Evolutionary conservation across 805 yeast species (phyloP), one percentile per base, ranked within the genome.

Genomic region (Yamadazyma akitaensis): DNA sequence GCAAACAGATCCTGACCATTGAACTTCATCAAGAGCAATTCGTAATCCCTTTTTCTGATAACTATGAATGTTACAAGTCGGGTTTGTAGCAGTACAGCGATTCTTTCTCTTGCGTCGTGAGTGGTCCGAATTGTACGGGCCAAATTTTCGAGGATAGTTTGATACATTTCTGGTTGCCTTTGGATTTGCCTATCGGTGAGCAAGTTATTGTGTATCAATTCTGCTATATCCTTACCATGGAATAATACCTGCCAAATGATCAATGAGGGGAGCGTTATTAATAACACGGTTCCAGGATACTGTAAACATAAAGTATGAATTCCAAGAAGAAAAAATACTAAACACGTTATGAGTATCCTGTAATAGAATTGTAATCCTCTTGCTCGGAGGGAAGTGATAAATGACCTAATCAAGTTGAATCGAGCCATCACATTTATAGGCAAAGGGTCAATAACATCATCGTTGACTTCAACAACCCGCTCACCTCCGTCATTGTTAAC

Each of bases 1-100:
- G 8, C 10, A 16, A 28, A 6, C 6, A 26, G 24, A 24, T 37
- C 32, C 21, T 41, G 25, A 2, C 40, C 11, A 24, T 35, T 47
- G 9, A 26, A 14, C 26, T 42, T 38, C 9, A n/a, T 16, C 2
- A 24, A 10, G 6, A 49, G 18, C n/a, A 33, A 46, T 32, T 62
- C 62, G 48, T 53, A 63, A 26, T 62, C 68, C 19, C 64, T 43
- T 10, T 54, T 51, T 42, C 68, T 48, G 9, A 35, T 37, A 3
- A 63, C 58, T 5, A 51, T 51, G 24, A 46, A 48, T 4, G 41
- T 34, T 3, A 48, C 41, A 11, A 42, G 19, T 28, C 40, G 21
- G 35, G 32, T n/a, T 36, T 34, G 30, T 10, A 17, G 13, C 18
- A 19, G 21, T 13, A 13, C 12, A 13, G 38, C 13, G 12, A 32